Conservation (phyloP, 306 rosid genomes). For the Cicer cuneatum region DNA sequence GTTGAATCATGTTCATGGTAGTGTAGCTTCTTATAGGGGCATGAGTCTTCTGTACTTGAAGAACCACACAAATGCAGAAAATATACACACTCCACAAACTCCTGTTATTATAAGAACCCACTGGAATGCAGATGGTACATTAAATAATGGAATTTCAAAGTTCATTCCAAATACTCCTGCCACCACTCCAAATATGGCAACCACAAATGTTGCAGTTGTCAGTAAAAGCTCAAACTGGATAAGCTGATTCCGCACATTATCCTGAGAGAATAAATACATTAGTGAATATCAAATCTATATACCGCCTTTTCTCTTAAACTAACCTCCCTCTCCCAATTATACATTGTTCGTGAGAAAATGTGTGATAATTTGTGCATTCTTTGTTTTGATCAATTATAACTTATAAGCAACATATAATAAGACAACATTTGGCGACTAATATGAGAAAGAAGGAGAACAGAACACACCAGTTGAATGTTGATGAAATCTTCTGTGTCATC, state of each 20-base stretch:
- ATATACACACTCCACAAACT: conserved; percentile 69
- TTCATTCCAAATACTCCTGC: conserved; percentile 99
- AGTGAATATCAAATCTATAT: neutral
- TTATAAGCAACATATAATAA: conserved; percentile 7
- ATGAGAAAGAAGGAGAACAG: conserved; percentile 10
- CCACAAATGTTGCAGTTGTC: conserved; percentile 96
- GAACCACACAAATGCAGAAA: conserved; percentile 90
- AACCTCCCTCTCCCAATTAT: conserved; percentile 18
- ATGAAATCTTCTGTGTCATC: conserved; percentile 99
- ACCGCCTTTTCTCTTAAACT: neutral
- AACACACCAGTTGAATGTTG: conserved; percentile 90
- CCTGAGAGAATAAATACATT: conserved; percentile 56
- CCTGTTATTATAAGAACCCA: conserved; percentile 93
- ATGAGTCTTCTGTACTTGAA: conserved; percentile 94
- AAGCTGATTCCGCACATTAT: conserved; percentile 96
- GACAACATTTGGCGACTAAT: conserved; percentile 21
- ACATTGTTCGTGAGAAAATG: conserved; percentile 32
- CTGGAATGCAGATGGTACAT: conserved; percentile 70
- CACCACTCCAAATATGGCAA: conserved; percentile 95
- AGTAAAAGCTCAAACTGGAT: conserved; percentile 96
- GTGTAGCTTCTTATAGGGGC: conserved; percentile 72
- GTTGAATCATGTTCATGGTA: conserved; percentile 33
- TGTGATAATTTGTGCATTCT: conserved; percentile 23
- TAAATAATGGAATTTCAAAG: conserved; percentile 68
- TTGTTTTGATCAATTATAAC: neutral